These are phyloP conservation scores for Austroboletus festivus DNA, from an alignment of 768 basidiomycete species.

Conservation along the genomic window DNA sequence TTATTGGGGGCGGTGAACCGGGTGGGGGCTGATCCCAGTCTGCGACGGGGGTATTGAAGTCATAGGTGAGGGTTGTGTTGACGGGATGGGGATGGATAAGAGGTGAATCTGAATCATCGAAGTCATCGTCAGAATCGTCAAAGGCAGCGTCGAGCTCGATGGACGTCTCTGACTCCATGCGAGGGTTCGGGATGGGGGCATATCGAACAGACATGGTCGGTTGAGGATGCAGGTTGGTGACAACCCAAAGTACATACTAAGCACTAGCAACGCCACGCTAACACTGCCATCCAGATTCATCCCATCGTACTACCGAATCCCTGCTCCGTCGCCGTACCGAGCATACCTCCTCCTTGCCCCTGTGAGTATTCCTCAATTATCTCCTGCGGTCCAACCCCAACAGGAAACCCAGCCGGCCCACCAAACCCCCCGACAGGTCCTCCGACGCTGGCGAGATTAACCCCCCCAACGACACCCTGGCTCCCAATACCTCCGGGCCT, in stretches of 20 bases:
- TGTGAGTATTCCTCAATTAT: constrained; percentile 15
- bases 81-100: constrained; percentile 44
- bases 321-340: constrained; percentile 12
- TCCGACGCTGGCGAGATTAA: constrained; percentile 22
- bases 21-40: constrained; percentile 85
- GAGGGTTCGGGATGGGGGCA: constrained; percentile 62
- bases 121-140: constrained; percentile 69
- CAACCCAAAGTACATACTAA: too few species aligned
- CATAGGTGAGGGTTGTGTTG: constrained; percentile 48
- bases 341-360: constrained; percentile 12
- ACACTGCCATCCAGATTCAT: constrained; percentile 8
- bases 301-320: constrained; percentile 24
- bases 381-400: constrained; percentile 20
- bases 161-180: constrained; percentile 44
- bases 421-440: constrained; percentile 31
- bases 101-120: constrained; percentile 43
- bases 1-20: constrained; percentile 68
- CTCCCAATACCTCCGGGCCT: constrained; percentile 17
- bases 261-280: neutral
- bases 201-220: constrained; percentile 54
- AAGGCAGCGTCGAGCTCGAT: constrained; percentile 87
- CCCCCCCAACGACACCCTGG: constrained; percentile 6
- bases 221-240: neutral
- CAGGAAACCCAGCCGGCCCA: constrained; percentile 25
- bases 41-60: constrained; percentile 64